Evolutionary conservation across 768 basidiomycete species (phyloP), one percentile per base, ranked within the genome.

Genomic region (Boletus coccyginus): DNA sequence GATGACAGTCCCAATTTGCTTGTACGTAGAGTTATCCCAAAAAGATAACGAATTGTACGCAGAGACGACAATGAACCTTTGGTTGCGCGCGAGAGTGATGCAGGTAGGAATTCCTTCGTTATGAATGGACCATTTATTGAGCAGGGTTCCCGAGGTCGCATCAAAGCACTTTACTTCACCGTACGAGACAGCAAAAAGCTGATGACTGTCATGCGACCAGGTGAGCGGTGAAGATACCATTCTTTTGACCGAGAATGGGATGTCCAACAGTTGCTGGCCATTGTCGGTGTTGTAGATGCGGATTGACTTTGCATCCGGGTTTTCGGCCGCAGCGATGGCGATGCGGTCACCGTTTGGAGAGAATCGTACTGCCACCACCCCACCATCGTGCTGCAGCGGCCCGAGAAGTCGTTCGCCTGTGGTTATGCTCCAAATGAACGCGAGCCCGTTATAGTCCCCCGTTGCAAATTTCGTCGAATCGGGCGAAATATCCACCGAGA

Each of bases 141-240:
- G 52, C 43, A 58, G 5, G 16, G 39, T 40, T 11, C 52, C 47
- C 1, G 48, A 53, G 9, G 52, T 54, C 3, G 49, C 5, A 5
- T 60, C 56, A 17, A 60, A 53, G 31, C 35, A 14, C 14, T 40
- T 50, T 38, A 38, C 46, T 46, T 39, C 24, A 10, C 48, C 19
- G 1, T 12, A n/a, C 16, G 52, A 57, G 2, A 21, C 31, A 46
- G 50, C 45, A 16, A 53, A 53, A 2, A 61, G 16, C 8, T 53
- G 33, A 35, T n/a, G 31, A n/a, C 61, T 51, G 10, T 61, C 50
- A 11, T 32, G 16, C 0, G 51, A 52, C 59, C 56, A 60, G 32
- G 32, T 21, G 21, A 60, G 35, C 27, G 50, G 8, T 1, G 50
- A 40, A 1, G 43, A 17, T 3, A 6, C 17, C 9, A 35, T 9